Conservation (phyloP, 2,329 filamentous ascomycete genomes). For the Alternaria tenuissima region DNA sequence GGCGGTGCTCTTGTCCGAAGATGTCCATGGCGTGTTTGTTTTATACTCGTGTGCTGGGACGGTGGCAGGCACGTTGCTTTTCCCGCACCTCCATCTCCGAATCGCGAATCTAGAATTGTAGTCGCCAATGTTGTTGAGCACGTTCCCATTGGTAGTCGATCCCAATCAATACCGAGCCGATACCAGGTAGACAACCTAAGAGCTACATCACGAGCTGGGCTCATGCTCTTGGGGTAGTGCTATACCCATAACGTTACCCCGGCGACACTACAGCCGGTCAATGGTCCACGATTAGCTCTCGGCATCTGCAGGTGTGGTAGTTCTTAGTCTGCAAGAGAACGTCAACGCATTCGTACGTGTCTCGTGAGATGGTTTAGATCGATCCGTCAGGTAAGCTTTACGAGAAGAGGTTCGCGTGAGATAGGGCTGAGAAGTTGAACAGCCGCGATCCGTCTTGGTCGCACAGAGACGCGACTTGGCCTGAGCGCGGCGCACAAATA, state of each 20-base stretch:
- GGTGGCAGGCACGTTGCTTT: background rate
- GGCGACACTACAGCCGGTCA: background rate
- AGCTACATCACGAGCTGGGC: background rate
- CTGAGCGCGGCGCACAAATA: background rate
- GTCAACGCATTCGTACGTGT: background rate
- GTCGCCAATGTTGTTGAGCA: constrained; percentile 3
- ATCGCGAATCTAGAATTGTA: background rate
- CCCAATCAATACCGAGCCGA: background rate
- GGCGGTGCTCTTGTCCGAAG: background rate
- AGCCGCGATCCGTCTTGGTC: constrained; percentile 5
- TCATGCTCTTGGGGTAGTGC: background rate
- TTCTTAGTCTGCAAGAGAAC: background rate
- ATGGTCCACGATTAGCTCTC: background rate
- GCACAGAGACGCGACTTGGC: constrained; percentile 2
- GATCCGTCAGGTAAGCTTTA: background rate
- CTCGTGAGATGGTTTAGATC: background rate
- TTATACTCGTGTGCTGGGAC: background rate
- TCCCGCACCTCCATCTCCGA: background rate
- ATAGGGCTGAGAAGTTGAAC: background rate
- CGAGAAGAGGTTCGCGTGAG: constrained; percentile 1
- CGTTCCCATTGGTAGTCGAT: background rate
- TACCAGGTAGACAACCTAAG: background rate
- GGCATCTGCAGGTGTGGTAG: background rate
- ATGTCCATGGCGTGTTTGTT: background rate
- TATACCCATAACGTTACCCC: background rate